Conservation (phyloP, 1,139 yeast genomes). For the Yamadazyma mexicana region DNA sequence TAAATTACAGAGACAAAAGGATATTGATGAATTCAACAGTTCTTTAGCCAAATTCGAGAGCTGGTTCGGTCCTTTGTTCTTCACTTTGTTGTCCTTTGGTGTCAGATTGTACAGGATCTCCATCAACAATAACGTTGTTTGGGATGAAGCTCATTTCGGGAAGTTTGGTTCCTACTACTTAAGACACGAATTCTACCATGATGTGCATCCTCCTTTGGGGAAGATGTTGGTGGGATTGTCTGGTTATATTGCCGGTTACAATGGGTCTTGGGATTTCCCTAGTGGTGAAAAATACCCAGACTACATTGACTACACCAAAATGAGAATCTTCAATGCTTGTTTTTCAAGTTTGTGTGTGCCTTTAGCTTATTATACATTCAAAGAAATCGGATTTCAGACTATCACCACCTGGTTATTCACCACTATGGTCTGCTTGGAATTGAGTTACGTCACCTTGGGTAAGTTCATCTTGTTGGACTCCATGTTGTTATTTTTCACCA, state of each 20-base stretch:
- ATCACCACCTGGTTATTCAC: slow-evolving; percentile 54
- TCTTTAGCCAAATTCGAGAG: slow-evolving; percentile 34
- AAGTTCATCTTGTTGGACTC: slow-evolving; percentile 75
- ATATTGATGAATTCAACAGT: slow-evolving; percentile 30
- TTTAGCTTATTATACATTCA: slow-evolving; percentile 60
- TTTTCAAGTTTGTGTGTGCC: slow-evolving; percentile 68
- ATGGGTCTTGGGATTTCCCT: slow-evolving; percentile 66
- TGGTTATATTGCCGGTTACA: slow-evolving; percentile 76
- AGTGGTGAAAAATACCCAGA: slow-evolving; percentile 60
- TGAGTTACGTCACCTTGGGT: slow-evolving; percentile 62
- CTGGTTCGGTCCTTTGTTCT: slow-evolving; percentile 45
- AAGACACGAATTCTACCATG: slow-evolving; percentile 92
- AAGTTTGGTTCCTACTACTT: slow-evolving; percentile 92
- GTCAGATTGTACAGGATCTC: slow-evolving; percentile 57
- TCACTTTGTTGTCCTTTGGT: slow-evolving; percentile 49
- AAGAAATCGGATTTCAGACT: slow-evolving; percentile 45
- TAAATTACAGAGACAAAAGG: slow-evolving; percentile 31
- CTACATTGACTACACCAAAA: slow-evolving; percentile 50
- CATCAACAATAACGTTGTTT: slow-evolving; percentile 51
- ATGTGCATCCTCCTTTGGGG: slow-evolving; percentile 98
- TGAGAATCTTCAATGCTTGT: slow-evolving; percentile 66
- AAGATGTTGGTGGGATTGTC: slow-evolving; percentile 95
- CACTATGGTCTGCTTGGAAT: slow-evolving; percentile 64
- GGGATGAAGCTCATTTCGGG: slow-evolving; percentile 85
- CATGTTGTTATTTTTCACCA: slow-evolving; percentile 81